These are phyloP conservation scores for Ammopiptanthus mongolicus DNA, from an alignment of 306 rosid genomes.

Conservation along the genomic window DNA sequence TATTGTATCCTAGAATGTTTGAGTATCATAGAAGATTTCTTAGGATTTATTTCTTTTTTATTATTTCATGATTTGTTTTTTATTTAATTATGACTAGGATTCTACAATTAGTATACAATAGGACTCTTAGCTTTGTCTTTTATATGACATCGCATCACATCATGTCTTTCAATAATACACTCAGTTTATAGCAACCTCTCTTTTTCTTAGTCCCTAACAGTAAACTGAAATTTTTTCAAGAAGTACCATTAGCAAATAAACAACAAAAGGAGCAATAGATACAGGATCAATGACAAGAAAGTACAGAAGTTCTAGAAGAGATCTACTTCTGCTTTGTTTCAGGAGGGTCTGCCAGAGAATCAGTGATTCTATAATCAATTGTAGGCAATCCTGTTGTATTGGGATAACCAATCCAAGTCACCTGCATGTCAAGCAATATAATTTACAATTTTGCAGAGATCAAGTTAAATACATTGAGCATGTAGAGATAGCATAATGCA, in stretches of 20 bases:
- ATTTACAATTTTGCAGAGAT: neutral
- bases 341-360: constrained; percentile 85
- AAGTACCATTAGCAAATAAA: neutral
- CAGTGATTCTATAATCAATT: constrained; percentile 90
- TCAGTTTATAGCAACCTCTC: too few relatives aligned
- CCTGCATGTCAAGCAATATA: constrained; percentile 48
- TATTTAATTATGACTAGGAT: too few relatives aligned
- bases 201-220: too few relatives aligned
- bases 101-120: too few relatives aligned
- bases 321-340: constrained; percentile 83
- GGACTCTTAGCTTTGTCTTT: too few relatives aligned
- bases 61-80: too few relatives aligned
- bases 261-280: neutral
- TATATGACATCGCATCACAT: too few relatives aligned
- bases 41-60: too few relatives aligned
- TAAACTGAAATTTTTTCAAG: too few relatives aligned
- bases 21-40: too few relatives aligned
- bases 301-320: constrained; percentile 23
- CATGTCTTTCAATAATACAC: too few relatives aligned
- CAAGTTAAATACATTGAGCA: constrained; percentile 4
- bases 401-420: constrained; percentile 99
- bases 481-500: neutral
- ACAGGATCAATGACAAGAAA: constrained; percentile 27
- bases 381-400: constrained; percentile 97
- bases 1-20: too few relatives aligned